These are phyloP conservation scores for Blastocystis sp. DNA, from an alignment of 352 stramenopile genomes.

Conservation along the genomic window DNA sequence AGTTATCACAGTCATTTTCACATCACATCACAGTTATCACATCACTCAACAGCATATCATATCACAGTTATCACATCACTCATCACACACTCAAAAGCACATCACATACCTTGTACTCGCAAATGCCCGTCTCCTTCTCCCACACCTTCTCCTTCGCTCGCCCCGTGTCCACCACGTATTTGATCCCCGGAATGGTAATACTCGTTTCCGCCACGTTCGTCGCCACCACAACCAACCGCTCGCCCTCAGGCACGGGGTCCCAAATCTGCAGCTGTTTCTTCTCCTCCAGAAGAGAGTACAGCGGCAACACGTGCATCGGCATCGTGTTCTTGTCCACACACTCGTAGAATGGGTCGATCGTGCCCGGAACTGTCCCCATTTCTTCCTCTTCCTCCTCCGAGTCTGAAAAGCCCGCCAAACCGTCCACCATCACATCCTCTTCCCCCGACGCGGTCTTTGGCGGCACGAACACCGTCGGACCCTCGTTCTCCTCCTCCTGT, in stretches of 20 bases:
- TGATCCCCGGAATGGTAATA: conserved; percentile 85
- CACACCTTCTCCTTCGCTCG: conserved; percentile 92
- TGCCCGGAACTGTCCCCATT: conserved; percentile 70
- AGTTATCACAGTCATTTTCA: no score
- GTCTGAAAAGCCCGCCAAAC: conserved; percentile 40
- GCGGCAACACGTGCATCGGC: conserved; percentile 86
- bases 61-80: conserved; percentile 13
- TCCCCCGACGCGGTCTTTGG: conserved; percentile 69
- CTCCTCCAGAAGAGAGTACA: conserved; percentile 93
- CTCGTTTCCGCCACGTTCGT: conserved; percentile 98
- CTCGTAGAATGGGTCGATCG: conserved; percentile 73
- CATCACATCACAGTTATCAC: not conserved
- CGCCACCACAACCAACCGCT: conserved; percentile 89
- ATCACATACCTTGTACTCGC: conserved; percentile 84
- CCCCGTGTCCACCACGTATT: conserved; percentile 94
- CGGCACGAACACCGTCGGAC: conserved; percentile 73
- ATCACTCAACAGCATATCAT: no score
- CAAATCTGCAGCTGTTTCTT: conserved; percentile 89
- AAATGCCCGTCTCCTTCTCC: conserved; percentile 84
- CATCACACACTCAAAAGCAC: not conserved
- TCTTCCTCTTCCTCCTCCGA: conserved; percentile 65
- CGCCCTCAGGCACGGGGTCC: conserved; percentile 81
- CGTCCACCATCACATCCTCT: conserved; percentile 64
- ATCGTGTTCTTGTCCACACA: conserved; percentile 72
- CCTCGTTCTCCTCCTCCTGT: conserved; percentile 52